Evolutionary conservation across 495 filamentous ascomycete genomes (phyloP).

Genomic region (Staphylotrichum tortipilum): DNA sequence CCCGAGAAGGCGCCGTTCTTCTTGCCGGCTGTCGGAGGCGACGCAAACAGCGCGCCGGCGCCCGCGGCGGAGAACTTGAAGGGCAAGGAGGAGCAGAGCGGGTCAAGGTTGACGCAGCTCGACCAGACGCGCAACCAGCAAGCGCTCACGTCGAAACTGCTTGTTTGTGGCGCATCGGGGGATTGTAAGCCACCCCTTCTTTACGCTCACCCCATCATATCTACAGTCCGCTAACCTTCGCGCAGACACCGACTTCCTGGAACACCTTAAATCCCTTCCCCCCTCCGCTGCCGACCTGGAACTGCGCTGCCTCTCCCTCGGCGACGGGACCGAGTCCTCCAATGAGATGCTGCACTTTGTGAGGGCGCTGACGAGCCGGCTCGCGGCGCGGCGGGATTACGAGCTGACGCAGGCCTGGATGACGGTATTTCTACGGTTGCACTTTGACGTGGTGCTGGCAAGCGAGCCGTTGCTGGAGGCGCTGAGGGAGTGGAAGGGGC

Average conservation of each 20-base stretch:
- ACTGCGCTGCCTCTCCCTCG: slow-evolving; percentile 64
- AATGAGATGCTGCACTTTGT: slow-evolving; percentile 59
- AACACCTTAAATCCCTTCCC: slow-evolving; percentile 66
- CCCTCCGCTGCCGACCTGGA: slow-evolving; percentile 81
- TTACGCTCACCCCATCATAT: neutral
- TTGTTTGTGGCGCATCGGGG: slow-evolving; percentile 34
- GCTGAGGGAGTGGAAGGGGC: slow-evolving; percentile 55
- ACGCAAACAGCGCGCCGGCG: slow-evolving; percentile 9
- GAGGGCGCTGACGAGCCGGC: slow-evolving; percentile 56
- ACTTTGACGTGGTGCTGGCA: slow-evolving; percentile 45
- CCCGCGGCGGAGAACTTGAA: slow-evolving; percentile 16
- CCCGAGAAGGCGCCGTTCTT: slow-evolving; percentile 97
- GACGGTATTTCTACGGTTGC: slow-evolving; percentile 76
- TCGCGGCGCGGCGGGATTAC: slow-evolving; percentile 66
- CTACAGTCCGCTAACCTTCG: slow-evolving; percentile 8
- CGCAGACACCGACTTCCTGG: slow-evolving; percentile 52
- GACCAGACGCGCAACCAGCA: slow-evolving; percentile 34
- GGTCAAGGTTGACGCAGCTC: slow-evolving; percentile 32
- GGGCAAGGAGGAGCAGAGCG: slow-evolving; percentile 14
- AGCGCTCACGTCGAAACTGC: slow-evolving; percentile 55
- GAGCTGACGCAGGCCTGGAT: slow-evolving; percentile 96
- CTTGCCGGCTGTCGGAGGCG: slow-evolving; percentile 57
- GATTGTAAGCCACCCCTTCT: slow-evolving; percentile 41
- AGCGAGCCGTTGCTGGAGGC: slow-evolving; percentile 36
- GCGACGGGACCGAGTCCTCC: slow-evolving; percentile 27